Evolutionary conservation across 2,329 filamentous ascomycete species (phyloP).

Genomic region (Triangularia verruculosa): DNA sequence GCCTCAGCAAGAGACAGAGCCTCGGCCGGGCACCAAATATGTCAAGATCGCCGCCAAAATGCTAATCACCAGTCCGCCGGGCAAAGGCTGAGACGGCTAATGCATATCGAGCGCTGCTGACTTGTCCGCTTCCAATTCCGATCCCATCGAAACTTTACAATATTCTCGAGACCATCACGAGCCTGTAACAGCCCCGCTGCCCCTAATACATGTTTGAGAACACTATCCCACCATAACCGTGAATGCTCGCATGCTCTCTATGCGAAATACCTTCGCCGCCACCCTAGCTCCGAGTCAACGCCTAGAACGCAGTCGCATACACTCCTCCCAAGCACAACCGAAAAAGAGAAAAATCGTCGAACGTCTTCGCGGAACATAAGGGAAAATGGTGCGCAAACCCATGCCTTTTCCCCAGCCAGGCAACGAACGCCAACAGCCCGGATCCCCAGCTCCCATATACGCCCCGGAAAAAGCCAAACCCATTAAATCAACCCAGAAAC

Average conservation of each 20-base stretch:
- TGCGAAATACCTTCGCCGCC: neutral
- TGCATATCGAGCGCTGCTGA: neutral
- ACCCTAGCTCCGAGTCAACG: neutral
- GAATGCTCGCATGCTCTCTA: neutral
- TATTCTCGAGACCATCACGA: neutral
- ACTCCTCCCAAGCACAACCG: neutral
- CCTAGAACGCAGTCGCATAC: neutral
- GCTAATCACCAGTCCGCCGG: conserved; percentile 10
- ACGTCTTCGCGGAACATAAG: neutral
- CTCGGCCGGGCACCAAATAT: conserved; percentile 10
- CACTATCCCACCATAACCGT: neutral
- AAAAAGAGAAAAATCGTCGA: conserved; percentile 3
- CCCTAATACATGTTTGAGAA: neutral
- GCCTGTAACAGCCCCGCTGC: neutral
- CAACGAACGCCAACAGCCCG: conserved; percentile 11
- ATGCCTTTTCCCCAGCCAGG: conserved; percentile 16
- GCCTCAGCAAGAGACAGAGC: neutral
- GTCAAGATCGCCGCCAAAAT: neutral
- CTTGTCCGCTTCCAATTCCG: neutral
- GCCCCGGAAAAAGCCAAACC: conserved; percentile 9
- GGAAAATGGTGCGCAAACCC: neutral
- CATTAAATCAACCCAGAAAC: neutral
- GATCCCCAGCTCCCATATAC: conserved; percentile 10
- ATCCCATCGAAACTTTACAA: neutral
- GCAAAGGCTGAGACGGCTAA: conserved; percentile 15